Evolutionary conservation across 176 grass and related monocot species (phyloP), one percentile per base, ranked within the genome.

Genomic region (Elaeis guineensis): DNA sequence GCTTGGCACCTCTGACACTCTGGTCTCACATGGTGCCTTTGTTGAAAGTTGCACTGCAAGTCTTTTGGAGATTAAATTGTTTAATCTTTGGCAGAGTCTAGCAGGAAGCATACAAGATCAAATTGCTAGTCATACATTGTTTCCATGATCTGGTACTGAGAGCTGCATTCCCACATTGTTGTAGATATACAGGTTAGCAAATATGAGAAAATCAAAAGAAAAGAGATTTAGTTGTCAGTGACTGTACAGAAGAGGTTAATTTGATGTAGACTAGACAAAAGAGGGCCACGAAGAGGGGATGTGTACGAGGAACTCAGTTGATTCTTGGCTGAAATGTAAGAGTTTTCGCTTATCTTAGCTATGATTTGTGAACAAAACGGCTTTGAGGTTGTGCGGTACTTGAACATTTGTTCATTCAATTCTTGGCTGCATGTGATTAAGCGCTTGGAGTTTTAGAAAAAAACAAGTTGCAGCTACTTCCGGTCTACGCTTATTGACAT

Each of bases 11-110:
- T 63, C 11, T 16, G 28, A 19, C 73, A 29, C 16, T 23, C 67
- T 44, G 35, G 35, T 12, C 35, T 71, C 22, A 23, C 54, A 62
- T 4, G 53, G 60, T 17, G 16, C 11, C 48, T 14, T 44, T 22
- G 16, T 57, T 75, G 56, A 32, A 63, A 65, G 55, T 29, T 56
- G 51, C 51, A 51, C 64, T 15, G 22, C 54, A 52, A 29, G 29
- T 16, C n/a, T 49, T 61, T 3, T 55, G 21, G 52, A 52, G 62
- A 67, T 21, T 17, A 35, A 74, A 86, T 58, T 77, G 78, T 86
- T 77, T 64, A 86, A 56, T 74, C 64, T 61, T 81, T 65, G 83
- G 73, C 78, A 69, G 60, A 32, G 65, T 72, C 59, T 77, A 81
- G 78, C 58, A 73, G 52, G 74, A 55, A 70, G 55, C 75, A 77